Percentiles rank a stretch among this genome's conserved stretches.
phyloP scores from a whole-genome alignment of 306 rosid genomes.

The Dalbergia cochinchinensis region DNA sequence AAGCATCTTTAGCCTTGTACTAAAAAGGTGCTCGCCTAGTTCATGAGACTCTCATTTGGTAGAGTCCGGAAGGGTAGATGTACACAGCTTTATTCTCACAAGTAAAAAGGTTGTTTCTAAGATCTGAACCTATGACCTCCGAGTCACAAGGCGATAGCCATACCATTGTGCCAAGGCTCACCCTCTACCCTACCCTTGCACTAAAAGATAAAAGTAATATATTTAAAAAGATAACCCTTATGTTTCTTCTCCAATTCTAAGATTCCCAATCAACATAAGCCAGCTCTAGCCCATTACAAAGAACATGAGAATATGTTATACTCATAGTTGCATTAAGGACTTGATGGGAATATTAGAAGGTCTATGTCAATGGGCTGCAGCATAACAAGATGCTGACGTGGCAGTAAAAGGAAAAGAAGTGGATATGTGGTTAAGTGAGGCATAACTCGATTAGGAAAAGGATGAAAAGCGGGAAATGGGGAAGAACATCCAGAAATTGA shows the following conservation, averaged over 20 bases:
- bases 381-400: slow-evolving; percentile 2
- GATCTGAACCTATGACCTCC: too few species aligned
- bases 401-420: background rate
- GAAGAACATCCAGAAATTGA: too few species aligned
- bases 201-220: background rate
- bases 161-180: too few species aligned
- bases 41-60: too few species aligned
- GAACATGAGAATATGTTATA: background rate
- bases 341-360: background rate
- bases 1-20: background rate
- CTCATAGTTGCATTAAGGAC: too few species aligned
- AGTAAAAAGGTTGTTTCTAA: too few species aligned
- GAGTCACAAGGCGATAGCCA: too few species aligned
- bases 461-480: too few species aligned
- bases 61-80: too few species aligned
- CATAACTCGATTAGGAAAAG: too few species aligned
- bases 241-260: background rate
- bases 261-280: slow-evolving; percentile 5
- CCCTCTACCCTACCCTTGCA: background rate
- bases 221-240: slow-evolving; percentile 6
- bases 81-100: too few species aligned
- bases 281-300: slow-evolving; percentile 1
- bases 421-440: background rate
- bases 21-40: background rate
- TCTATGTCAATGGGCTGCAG: slow-evolving; percentile 2